Evolutionary conservation across 208 protist species (phyloP).

Genomic region (Porcisia deanei): DNA sequence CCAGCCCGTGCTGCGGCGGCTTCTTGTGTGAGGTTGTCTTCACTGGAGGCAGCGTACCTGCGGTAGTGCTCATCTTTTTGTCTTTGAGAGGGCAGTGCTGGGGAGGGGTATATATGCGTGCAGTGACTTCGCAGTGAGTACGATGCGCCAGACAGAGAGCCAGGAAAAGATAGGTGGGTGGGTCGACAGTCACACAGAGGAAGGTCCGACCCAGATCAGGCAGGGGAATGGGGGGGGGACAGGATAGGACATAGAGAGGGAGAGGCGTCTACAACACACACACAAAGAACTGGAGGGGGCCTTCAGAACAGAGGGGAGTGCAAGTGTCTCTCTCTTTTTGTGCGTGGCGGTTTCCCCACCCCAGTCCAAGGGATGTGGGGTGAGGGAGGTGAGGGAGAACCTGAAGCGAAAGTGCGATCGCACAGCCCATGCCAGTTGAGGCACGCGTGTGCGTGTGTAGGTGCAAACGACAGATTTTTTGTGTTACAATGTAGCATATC

Average conservation of each 20-base stretch:
- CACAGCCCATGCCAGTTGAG: neutral
- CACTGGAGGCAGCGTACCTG: conserved; percentile 18
- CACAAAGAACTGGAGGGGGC: neutral
- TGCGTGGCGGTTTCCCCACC: neutral
- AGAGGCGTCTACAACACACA: neutral
- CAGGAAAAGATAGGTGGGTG: neutral
- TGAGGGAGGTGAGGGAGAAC: no score
- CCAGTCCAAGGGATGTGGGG: no score
- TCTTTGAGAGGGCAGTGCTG: neutral
- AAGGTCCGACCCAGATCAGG: no score
- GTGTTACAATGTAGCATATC: neutral
- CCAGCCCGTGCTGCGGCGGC: conserved; percentile 6
- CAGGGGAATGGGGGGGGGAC: neutral
- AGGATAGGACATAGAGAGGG: no score
- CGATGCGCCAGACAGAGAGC: neutral
- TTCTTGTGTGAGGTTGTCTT: conserved; percentile 16
- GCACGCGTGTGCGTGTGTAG: neutral
- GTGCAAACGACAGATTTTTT: neutral
- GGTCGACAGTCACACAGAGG: neutral
- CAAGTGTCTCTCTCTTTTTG: neutral
- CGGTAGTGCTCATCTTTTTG: conserved; percentile 13
- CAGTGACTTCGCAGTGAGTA: neutral
- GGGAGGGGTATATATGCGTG: neutral
- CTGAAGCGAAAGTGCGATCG: neutral
- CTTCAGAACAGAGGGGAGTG: neutral